Conservation (phyloP, 2,329 filamentous ascomycete genomes). For the Bipolaris sorokiniana region DNA sequence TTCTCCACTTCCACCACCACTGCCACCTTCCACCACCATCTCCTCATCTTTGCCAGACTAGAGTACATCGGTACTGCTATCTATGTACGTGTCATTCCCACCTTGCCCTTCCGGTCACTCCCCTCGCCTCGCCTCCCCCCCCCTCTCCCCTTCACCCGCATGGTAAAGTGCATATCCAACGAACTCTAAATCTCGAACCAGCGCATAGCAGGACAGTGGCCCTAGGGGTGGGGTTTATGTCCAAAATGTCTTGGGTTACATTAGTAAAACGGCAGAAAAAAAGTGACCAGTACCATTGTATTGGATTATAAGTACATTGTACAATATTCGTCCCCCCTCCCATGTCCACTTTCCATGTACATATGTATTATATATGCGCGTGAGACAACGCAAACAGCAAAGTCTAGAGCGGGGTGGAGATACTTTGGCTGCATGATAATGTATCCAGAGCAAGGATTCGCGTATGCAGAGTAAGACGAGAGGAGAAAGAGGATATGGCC, state of each 20-base stretch:
- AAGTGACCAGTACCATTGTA: background rate
- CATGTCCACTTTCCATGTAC: no score
- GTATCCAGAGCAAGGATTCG: background rate
- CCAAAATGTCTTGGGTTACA: background rate
- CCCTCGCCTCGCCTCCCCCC: background rate
- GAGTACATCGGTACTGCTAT: background rate
- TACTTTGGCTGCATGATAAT: background rate
- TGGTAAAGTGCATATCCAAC: background rate
- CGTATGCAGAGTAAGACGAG: background rate
- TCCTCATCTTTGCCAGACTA: background rate
- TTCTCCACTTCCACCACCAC: background rate
- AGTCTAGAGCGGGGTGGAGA: background rate
- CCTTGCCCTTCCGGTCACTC: background rate
- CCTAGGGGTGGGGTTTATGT: no score
- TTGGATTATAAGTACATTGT: background rate
- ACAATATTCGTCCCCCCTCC: no score
- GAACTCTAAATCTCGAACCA: background rate
- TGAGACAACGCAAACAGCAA: background rate
- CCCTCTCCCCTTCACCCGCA: background rate
- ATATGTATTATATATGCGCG: background rate
- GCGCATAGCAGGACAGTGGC: background rate
- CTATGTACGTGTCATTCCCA: background rate
- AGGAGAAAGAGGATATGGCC: background rate
- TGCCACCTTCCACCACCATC: background rate
- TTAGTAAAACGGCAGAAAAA: background rate